These are phyloP conservation scores for Cunninghamia lanceolata DNA, from an alignment of 75 land plant genomes.

Conservation along the genomic window DNA sequence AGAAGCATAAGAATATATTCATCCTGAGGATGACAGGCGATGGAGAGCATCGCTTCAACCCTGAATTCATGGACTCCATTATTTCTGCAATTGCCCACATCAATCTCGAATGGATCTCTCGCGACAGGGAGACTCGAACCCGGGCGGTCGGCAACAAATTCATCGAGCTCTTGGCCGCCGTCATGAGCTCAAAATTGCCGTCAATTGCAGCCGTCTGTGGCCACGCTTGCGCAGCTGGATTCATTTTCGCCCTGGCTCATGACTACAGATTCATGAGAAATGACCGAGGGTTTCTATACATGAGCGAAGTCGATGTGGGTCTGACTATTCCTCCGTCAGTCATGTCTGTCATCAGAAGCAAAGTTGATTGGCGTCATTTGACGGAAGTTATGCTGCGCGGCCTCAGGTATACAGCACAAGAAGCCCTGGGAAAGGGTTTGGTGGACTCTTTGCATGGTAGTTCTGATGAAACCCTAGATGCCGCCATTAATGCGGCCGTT, in stretches of 20 bases:
- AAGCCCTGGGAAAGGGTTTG: constrained; percentile 26
- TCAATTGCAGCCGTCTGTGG: constrained; percentile 49
- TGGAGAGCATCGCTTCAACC: constrained; percentile 32
- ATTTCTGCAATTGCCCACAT: constrained; percentile 10
- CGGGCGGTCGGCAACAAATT: constrained; percentile 2
- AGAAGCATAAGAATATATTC: constrained; percentile 13
- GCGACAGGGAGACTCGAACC: not conserved
- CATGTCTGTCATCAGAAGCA: constrained; percentile 28
- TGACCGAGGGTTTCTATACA: constrained; percentile 43
- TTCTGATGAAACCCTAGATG: constrained; percentile 27
- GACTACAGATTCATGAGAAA: constrained; percentile 43
- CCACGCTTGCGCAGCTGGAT: constrained; percentile 48
- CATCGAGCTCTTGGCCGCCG: constrained; percentile 17
- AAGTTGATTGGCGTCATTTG: constrained; percentile 22
- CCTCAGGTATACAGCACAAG: constrained; percentile 22
- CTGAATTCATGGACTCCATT: constrained; percentile 17
- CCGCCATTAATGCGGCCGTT: constrained; percentile 26
- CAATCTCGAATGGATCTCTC: constrained; percentile 20
- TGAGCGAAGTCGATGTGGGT: constrained; percentile 46
- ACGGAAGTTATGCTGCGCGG: constrained; percentile 33
- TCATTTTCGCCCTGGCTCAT: constrained; percentile 41
- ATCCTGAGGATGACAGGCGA: constrained; percentile 32
- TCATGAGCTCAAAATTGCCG: constrained; percentile 35
- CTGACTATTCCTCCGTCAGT: constrained; percentile 16
- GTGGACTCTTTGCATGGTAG: constrained; percentile 27